These are phyloP conservation scores for Penicillium sp. DNA, from an alignment of 2,329 filamentous ascomycete species.

Conservation along the genomic window DNA sequence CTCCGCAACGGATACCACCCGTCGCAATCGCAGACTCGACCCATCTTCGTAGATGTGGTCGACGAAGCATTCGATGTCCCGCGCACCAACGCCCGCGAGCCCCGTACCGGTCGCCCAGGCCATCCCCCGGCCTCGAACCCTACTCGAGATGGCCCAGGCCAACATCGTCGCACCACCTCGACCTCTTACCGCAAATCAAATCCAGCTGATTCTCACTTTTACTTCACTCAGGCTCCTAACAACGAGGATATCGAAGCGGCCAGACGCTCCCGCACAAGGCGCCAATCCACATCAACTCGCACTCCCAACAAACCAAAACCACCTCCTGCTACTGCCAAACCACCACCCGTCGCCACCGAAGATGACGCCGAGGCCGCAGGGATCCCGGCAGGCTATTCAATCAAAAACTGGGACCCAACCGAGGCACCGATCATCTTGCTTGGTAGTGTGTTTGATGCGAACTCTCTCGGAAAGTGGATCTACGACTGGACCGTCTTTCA, in stretches of 20 bases:
- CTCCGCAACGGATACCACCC: conserved; percentile 25
- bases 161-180: conserved; percentile 29
- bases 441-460: conserved; percentile 94
- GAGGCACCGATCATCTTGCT: conserved; percentile 93
- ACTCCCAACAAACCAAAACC: conserved; percentile 46
- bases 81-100: conserved; percentile 48
- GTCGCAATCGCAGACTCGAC: conserved; percentile 49
- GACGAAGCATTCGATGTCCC: conserved; percentile 55
- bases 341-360: conserved; percentile 57
- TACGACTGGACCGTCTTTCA: conserved; percentile 98
- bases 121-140: conserved; percentile 24
- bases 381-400: conserved; percentile 86
- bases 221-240: conserved; percentile 55
- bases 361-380: conserved; percentile 63
- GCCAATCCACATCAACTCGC: conserved; percentile 54
- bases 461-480: conserved; percentile 98
- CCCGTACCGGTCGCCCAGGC: conserved; percentile 33
- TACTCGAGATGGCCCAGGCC: conserved; percentile 22
- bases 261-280: conserved; percentile 53
- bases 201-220: conserved; percentile 53
- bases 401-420: conserved; percentile 97
- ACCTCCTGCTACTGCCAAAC: conserved; percentile 35
- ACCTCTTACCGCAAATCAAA: conserved; percentile 44
- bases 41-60: conserved; percentile 58
- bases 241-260: conserved; percentile 55